phyloP scores from a whole-genome alignment of 2,329 filamentous ascomycete genomes.

The Rhytidhysteron rufulum region DNA sequence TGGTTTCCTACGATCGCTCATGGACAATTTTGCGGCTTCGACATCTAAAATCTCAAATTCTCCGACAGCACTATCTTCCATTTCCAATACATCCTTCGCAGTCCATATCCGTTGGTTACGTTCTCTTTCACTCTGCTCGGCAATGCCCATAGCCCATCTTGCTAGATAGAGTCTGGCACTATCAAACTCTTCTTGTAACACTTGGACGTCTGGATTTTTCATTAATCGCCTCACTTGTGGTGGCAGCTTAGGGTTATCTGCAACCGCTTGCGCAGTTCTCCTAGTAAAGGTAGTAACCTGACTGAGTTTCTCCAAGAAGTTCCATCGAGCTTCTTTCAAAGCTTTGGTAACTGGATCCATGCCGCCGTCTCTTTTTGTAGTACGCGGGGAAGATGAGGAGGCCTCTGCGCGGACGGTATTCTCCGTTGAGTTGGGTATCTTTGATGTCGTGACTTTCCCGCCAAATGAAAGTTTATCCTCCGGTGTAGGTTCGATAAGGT shows the following conservation, averaged over 20 bases:
- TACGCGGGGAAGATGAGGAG: constrained; percentile 18
- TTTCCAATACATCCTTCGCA: constrained; percentile 83
- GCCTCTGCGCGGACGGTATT: constrained; percentile 22
- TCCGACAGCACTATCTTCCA: constrained; percentile 91
- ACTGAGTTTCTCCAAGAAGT: constrained; percentile 91
- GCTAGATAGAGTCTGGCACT: constrained; percentile 92
- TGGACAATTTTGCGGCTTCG: constrained; percentile 66
- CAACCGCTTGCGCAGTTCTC: constrained; percentile 84
- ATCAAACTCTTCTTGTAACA: constrained; percentile 93
- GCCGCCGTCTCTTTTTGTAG: constrained; percentile 56
- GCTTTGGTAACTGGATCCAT: constrained; percentile 95
- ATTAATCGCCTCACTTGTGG: constrained; percentile 82
- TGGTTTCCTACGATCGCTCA: constrained; percentile 72
- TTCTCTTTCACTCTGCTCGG: constrained; percentile 91
- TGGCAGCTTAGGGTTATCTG: constrained; percentile 86
- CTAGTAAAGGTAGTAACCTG: constrained; percentile 96
- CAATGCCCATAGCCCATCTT: constrained; percentile 97
- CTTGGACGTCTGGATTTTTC: constrained; percentile 90
- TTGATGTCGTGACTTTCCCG: constrained; percentile 50
- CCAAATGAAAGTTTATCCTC: constrained; percentile 85
- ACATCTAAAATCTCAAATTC: constrained; percentile 91
- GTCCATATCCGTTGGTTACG: constrained; percentile 87
- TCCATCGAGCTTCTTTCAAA: constrained; percentile 94
- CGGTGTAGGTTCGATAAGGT: constrained; percentile 79
- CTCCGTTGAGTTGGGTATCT: constrained; percentile 28